Base-by-base conservation (phyloP, 1,284 basidiomycete genomes). In the Boletus smithii region DNA sequence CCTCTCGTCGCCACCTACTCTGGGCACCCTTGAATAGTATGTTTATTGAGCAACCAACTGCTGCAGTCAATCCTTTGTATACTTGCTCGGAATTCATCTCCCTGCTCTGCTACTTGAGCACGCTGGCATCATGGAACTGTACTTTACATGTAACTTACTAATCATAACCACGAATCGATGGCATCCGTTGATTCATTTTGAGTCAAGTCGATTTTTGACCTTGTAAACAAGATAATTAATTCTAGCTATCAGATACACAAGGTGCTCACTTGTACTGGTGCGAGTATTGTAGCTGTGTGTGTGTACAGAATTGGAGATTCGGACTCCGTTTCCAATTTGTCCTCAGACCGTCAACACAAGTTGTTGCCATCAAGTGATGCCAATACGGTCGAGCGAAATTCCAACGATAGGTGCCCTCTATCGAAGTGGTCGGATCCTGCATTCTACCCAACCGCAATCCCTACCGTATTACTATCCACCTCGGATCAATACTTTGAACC, bases 381-480 rank as follows among this genome's bases (percentile, higher is more conserved):
- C 68, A 22, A 63, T 77, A 37, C 55, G 46, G 14, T 59, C 80
- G 22, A 60, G 62, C 18, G 71, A 71, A 44, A 79, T 85, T 44
- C 73, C 70, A 20, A 80, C 81, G 5, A 63, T 85, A 17, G 69
- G 69, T 18, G 63, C 76, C 48, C 67, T 80, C 33, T 85, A 80
- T 62, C 67, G 67, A 42, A 60, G 59, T 11, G 61, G 26, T 18
- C 33, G 60, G 6, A 58, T 59, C 8, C 60, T 80, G 30, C 61
- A 55, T 18, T 53, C 65, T 22, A 51, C 61, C 18, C 65, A 65
- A n/a, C 34, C 50, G 48, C 20, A 68, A n/a, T n/a, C n/a, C n/a
- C n/a, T n/a, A n/a, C n/a, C n/a, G n/a, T n/a, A n/a, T n/a, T n/a
- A n/a, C n/a, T 74, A 74, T 63, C 60, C 70, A 38, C 53, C 70